Evolutionary conservation across 2,329 filamentous ascomycete genomes (phyloP).

Genomic region (Furcasterigmium sp.): DNA sequence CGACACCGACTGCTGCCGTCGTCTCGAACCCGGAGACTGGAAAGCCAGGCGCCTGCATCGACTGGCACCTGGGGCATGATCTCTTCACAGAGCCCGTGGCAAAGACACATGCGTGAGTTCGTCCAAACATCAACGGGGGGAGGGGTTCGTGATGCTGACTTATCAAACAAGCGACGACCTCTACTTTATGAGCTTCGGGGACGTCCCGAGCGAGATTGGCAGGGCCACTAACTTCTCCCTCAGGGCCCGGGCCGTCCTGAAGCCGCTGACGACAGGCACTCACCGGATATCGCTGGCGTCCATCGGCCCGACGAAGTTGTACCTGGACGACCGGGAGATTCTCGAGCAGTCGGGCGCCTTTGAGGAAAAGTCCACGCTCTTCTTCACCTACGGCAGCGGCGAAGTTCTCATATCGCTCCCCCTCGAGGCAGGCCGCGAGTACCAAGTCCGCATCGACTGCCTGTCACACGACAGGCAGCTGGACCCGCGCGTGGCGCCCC

Average conservation of each 20-base stretch:
- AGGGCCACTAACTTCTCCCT: neutral
- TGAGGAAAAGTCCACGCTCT: neutral
- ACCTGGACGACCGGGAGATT: neutral
- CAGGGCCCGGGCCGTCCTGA: neutral
- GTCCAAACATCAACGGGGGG: no score
- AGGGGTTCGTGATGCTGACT: no score
- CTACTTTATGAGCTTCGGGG: constrained; percentile 1
- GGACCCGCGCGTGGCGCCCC: neutral
- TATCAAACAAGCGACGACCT: neutral
- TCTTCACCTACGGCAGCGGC: neutral
- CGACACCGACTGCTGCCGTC: neutral
- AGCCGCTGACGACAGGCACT: neutral
- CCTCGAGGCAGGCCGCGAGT: neutral
- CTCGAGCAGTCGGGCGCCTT: neutral
- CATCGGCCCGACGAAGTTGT: neutral
- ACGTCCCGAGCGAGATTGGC: neutral
- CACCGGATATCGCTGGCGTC: neutral
- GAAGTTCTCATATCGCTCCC: neutral
- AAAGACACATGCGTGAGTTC: neutral
- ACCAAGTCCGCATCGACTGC: neutral
- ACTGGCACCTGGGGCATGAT: neutral
- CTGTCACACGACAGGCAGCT: neutral
- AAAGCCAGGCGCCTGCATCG: neutral
- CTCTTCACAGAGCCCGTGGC: neutral
- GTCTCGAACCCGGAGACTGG: neutral